A percentile compares a stretch with the other conserved stretches of the same genome.
phyloP scores from a whole-genome alignment of 2,329 filamentous ascomycete genomes.

The Arthrobotrys sphaeroides region DNA sequence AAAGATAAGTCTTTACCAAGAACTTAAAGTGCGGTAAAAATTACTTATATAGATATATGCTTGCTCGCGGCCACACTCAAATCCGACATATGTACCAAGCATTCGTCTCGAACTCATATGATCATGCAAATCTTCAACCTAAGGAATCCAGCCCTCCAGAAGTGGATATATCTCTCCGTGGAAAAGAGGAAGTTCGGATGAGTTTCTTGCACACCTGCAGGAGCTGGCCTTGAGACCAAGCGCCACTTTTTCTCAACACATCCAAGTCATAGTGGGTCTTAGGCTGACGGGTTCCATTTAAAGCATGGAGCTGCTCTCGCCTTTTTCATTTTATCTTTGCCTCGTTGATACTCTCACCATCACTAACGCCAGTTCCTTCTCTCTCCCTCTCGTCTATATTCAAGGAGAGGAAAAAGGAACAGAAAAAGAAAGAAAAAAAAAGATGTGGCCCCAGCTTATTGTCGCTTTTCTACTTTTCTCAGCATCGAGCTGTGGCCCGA shows the following conservation, averaged over 20 bases:
- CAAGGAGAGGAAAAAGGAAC: no score
- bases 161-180: slow-evolving; percentile 8
- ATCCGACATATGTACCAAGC: not conserved
- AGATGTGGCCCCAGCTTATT: not conserved
- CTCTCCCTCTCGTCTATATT: no score
- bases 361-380: not conserved
- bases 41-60: not conserved
- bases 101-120: slow-evolving; percentile 4
- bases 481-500: no score
- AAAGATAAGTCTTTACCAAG: not conserved
- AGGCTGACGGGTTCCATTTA: slow-evolving; percentile 2
- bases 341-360: not conserved
- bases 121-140: not conserved
- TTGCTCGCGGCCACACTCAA: not conserved
- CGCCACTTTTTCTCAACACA: slow-evolving; percentile 8
- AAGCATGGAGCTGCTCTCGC: not conserved
- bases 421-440: no score
- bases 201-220: slow-evolving; percentile 15
- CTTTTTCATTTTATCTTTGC: not conserved
- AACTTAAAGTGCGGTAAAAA: not conserved
- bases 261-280: not conserved
- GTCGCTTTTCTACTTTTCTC: not conserved
- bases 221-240: not conserved
- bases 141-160: not conserved
- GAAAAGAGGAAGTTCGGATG: slow-evolving; percentile 23